These are phyloP conservation scores for Peronospora tabacina DNA, from an alignment of 352 stramenopile genomes.

Conservation along the genomic window DNA sequence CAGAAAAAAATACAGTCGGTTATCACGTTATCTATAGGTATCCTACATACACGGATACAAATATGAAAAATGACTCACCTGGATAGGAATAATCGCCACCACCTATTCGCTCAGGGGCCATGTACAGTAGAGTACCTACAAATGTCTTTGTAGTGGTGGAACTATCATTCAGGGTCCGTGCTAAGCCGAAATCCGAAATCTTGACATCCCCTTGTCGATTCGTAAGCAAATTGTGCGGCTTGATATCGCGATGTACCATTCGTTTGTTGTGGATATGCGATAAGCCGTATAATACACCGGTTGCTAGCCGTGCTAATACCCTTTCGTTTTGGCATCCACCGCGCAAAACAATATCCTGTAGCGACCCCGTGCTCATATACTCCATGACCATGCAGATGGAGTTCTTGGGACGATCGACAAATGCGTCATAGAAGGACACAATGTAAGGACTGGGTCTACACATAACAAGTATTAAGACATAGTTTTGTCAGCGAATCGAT, in stretches of 20 bases:
- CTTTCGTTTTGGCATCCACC: constrained; percentile 81
- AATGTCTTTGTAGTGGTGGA: constrained; percentile 84
- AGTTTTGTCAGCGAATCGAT: not conserved
- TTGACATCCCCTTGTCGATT: constrained; percentile 83
- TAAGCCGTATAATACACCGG: constrained; percentile 69
- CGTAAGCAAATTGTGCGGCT: constrained; percentile 86
- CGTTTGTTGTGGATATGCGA: constrained; percentile 82
- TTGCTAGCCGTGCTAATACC: constrained; percentile 64
- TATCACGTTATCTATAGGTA: not conserved
- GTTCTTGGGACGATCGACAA: constrained; percentile 83
- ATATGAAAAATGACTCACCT: constrained; percentile 22
- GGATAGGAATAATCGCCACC: constrained; percentile 87
- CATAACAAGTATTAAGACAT: constrained; percentile 6
- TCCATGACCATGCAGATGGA: constrained; percentile 89
- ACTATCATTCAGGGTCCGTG: constrained; percentile 70
- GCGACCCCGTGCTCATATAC: constrained; percentile 88
- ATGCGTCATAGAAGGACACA: constrained; percentile 90
- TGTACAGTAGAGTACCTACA: constrained; percentile 91
- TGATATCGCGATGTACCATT: constrained; percentile 91
- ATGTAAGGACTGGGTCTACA: constrained; percentile 79
- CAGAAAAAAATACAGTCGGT: constrained; percentile 3
- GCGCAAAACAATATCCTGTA: constrained; percentile 84
- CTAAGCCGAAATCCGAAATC: constrained; percentile 85
- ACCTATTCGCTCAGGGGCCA: constrained; percentile 91
- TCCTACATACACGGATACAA: not conserved